These are phyloP conservation scores for Epichloe coenophiala DNA, from an alignment of 2,329 filamentous ascomycete species.

Conservation along the genomic window DNA sequence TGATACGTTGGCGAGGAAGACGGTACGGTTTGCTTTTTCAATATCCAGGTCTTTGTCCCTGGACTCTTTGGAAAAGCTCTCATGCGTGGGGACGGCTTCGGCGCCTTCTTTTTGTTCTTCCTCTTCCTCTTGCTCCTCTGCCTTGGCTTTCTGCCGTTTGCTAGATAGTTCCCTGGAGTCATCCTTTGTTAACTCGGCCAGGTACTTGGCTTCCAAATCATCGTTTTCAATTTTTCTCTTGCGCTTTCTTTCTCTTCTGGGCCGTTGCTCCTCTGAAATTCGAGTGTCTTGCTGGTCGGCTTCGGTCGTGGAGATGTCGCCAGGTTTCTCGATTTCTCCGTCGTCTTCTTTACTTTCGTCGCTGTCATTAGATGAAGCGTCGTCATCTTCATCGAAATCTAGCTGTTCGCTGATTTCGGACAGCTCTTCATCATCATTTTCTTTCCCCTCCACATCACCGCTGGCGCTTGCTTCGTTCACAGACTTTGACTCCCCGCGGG, in stretches of 20 bases:
- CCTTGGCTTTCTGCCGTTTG: conserved; percentile 38
- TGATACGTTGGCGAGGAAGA: conserved; percentile 89
- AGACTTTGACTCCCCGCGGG: conserved; percentile 9
- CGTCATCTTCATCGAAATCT: conserved; percentile 16
- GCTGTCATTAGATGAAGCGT: conserved; percentile 10
- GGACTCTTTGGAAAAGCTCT: conserved; percentile 39
- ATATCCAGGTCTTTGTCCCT: conserved; percentile 53
- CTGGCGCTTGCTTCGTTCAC: conserved; percentile 12
- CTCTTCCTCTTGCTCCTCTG: conserved; percentile 12
- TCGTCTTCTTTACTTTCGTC: conserved; percentile 13
- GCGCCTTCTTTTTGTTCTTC: conserved; percentile 25
- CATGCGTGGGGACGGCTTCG: conserved; percentile 37
- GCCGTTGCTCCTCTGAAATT: conserved; percentile 22
- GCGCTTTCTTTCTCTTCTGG: conserved; percentile 41
- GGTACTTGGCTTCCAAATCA: conserved; percentile 56
- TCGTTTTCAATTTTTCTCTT: conserved; percentile 57
- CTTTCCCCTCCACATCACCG: conserved; percentile 13
- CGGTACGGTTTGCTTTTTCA: conserved; percentile 76
- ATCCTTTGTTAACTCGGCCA: conserved; percentile 49
- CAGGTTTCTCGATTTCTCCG: conserved; percentile 3
- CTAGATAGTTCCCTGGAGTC: conserved; percentile 41
- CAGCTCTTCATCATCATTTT: conserved; percentile 18
- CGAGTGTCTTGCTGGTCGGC: conserved; percentile 13
- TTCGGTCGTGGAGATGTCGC: background rate
- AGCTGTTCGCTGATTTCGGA: conserved; percentile 15